Conservation (phyloP, 306 rosid species). For the Inga oerstediana region DNA sequence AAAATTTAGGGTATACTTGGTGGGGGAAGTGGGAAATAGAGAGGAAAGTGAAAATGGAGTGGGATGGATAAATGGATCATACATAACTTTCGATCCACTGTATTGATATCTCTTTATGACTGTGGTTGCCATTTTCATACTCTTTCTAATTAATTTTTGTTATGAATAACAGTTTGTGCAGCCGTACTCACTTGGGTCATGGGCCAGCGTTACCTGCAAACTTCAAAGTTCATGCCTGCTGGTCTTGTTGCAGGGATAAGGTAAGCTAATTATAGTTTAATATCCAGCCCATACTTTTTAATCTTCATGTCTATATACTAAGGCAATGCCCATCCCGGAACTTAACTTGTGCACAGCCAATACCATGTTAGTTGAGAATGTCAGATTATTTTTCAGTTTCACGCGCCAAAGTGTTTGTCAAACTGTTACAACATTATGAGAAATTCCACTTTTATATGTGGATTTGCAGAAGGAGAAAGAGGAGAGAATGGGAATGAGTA, state of each 20-base stretch:
- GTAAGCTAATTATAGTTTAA: conserved; percentile 20
- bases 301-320: conserved; percentile 3
- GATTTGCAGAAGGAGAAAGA: not conserved
- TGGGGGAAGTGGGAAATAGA: not conserved
- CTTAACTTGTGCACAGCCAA: not conserved
- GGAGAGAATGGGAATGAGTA: not conserved
- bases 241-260: conserved; percentile 70
- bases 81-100: not conserved
- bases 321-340: not conserved
- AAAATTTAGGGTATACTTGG: not conserved
- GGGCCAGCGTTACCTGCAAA: conserved; percentile 69
- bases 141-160: conserved; percentile 3
- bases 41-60: conserved; percentile 8
- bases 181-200: conserved; percentile 53
- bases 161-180: conserved; percentile 53
- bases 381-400: not conserved
- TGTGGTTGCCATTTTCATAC: not conserved
- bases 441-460: not conserved
- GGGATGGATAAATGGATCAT: not conserved
- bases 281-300: not conserved
- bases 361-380: not conserved
- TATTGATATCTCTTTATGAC: not conserved
- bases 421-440: not conserved
- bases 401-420: not conserved
- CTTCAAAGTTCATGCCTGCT: conserved; percentile 74